Conservation (phyloP, 192 early-diverging fungal species). For the Cetraspora pellucida region DNA sequence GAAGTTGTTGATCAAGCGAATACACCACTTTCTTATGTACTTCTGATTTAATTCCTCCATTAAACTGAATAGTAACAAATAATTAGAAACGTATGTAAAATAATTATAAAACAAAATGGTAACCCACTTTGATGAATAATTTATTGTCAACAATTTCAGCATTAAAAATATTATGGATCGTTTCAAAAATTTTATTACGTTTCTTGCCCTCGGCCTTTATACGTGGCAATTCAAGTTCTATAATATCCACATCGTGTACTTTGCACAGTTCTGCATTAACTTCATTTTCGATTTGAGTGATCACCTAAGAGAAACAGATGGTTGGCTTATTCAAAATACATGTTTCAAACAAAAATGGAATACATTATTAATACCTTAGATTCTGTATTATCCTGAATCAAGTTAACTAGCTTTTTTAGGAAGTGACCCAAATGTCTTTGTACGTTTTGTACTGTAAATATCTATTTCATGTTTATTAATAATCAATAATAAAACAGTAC, state of each 20-base stretch:
- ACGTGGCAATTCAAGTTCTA: conserved; percentile 16
- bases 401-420: conserved; percentile 16
- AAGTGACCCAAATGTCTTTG: not conserved
- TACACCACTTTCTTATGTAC: not conserved
- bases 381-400: conserved; percentile 8
- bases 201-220: conserved; percentile 23
- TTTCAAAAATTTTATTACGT: conserved; percentile 22
- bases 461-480: conserved; percentile 26
- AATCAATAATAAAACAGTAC: conserved; percentile 29
- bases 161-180: conserved; percentile 25
- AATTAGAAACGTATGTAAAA: conserved; percentile 11
- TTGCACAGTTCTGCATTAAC: not conserved
- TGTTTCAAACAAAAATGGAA: not conserved
- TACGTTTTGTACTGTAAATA: too few relatives aligned
- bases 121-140: conserved; percentile 22
- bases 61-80: too few relatives aligned
- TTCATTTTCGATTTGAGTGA: conserved; percentile 30
- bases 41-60: conserved; percentile 11
- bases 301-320: conserved; percentile 25
- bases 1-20: conserved; percentile 21
- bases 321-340: conserved; percentile 30
- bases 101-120: conserved; percentile 24
- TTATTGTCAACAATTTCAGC: conserved; percentile 27
- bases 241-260: conserved; percentile 25
- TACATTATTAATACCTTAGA: conserved; percentile 15